A percentile compares a stretch with the other conserved stretches of the same genome.
Conservation (phyloP, 345 rosid species). For the Citrus mangshanensis region DNA sequence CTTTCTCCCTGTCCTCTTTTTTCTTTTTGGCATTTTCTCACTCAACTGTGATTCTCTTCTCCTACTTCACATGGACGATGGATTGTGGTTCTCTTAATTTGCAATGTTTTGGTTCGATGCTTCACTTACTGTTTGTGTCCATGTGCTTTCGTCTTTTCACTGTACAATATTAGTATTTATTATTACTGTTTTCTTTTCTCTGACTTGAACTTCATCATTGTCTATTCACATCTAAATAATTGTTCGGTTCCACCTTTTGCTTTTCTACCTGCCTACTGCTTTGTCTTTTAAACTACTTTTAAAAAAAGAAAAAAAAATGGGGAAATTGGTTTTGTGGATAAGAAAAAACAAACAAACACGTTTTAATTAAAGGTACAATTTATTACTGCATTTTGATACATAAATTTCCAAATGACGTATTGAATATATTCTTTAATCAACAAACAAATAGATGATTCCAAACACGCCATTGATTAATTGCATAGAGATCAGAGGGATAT, state of each 20-base stretch:
- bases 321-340: background rate
- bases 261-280: background rate
- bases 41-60: background rate
- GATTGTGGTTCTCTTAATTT: background rate
- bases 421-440: too few species aligned
- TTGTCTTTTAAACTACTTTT: background rate
- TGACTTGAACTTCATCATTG: too few species aligned
- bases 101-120: background rate
- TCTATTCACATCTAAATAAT: background rate
- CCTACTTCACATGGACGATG: background rate
- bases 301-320: too few species aligned
- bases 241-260: background rate
- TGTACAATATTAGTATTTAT: too few species aligned
- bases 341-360: background rate
- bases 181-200: too few species aligned
- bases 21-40: conserved; percentile 14
- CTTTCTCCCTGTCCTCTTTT: background rate
- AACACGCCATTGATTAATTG: too few species aligned
- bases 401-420: too few species aligned
- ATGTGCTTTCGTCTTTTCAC: too few species aligned
- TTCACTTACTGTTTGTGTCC: background rate
- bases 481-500: too few species aligned
- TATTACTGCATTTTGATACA: too few species aligned
- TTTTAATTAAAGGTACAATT: too few species aligned
- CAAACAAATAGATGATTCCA: too few species aligned